Evolutionary conservation across 1,284 basidiomycete species (phyloP).

Genomic region (Trametes versicolor): DNA sequence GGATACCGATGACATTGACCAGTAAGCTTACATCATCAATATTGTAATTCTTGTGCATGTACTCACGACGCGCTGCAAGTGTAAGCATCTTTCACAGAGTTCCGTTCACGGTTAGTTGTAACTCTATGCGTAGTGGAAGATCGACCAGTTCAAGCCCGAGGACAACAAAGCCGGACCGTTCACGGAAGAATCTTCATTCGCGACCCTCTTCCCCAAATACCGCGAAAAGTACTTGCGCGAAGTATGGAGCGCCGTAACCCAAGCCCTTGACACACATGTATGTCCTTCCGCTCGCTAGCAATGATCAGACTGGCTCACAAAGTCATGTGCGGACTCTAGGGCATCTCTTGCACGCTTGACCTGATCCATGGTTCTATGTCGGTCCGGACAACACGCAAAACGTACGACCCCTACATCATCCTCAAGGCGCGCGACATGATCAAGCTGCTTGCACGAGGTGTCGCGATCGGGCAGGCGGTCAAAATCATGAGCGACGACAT

Average conservation of each 20-base stretch:
- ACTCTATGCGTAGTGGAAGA: slow-evolving; percentile 76
- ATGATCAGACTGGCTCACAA: not conserved
- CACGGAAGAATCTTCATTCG: slow-evolving; percentile 96
- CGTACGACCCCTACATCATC: slow-evolving; percentile 96
- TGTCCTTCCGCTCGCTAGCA: slow-evolving; percentile 32
- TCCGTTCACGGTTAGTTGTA: slow-evolving; percentile 18
- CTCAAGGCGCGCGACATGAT: slow-evolving; percentile 97
- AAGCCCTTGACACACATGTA: slow-evolving; percentile 85
- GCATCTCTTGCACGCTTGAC: slow-evolving; percentile 92
- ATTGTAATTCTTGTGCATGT: slow-evolving; percentile 4
- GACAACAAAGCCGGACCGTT: slow-evolving; percentile 90
- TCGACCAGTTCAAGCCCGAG: slow-evolving; percentile 78
- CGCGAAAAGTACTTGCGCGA: slow-evolving; percentile 96
- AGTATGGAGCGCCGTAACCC: slow-evolving; percentile 94
- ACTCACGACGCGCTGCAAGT: slow-evolving; percentile 33
- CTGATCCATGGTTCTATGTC: slow-evolving; percentile 98
- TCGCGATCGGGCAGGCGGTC: slow-evolving; percentile 85
- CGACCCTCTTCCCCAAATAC: slow-evolving; percentile 98
- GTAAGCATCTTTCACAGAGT: slow-evolving; percentile 30
- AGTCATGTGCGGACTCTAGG: slow-evolving; percentile 54
- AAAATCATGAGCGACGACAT: slow-evolving; percentile 92
- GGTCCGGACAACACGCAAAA: slow-evolving; percentile 96
- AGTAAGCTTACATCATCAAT: slow-evolving; percentile 65
- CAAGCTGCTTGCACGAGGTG: slow-evolving; percentile 94
- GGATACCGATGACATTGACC: slow-evolving; percentile 99